These are phyloP conservation scores for Auricularia sp. DNA, from an alignment of 768 basidiomycete species.

Conservation along the genomic window DNA sequence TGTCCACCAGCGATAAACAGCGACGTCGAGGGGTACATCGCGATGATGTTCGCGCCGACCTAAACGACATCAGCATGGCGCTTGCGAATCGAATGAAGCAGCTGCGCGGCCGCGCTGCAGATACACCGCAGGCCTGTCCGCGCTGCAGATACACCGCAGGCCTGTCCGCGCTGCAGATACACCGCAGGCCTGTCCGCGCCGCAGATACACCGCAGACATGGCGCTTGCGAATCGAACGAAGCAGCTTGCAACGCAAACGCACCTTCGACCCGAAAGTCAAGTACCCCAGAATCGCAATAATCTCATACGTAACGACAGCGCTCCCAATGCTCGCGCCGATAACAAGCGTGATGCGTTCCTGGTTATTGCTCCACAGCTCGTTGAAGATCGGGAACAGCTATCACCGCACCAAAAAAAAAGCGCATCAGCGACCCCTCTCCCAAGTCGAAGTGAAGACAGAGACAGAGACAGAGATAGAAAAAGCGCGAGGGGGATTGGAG, in stretches of 20 bases:
- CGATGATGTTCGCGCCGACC: slow-evolving; percentile 89
- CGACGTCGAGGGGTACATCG: slow-evolving; percentile 87
- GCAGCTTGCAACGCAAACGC: slow-evolving; percentile 9
- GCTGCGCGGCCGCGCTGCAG: too few species aligned
- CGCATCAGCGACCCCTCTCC: too few species aligned
- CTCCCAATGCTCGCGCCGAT: slow-evolving; percentile 81
- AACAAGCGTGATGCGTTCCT: slow-evolving; percentile 76
- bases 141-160: too few species aligned
- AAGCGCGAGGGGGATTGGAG: slow-evolving; percentile 9
- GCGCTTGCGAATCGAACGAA: too few species aligned
- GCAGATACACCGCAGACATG: too few species aligned
- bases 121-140: too few species aligned
- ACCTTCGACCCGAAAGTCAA: slow-evolving; percentile 87
- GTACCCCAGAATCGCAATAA: slow-evolving; percentile 84
- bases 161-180: too few species aligned
- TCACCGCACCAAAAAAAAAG: neutral
- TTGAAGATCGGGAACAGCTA: slow-evolving; percentile 93
- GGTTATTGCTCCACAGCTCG: slow-evolving; percentile 74
- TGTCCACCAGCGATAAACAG: slow-evolving; percentile 90
- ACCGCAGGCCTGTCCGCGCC: too few species aligned
- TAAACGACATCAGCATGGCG: slow-evolving; percentile 17
- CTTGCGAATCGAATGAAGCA: too few species aligned
- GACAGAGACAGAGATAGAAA: too few species aligned
- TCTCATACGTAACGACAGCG: slow-evolving; percentile 75
- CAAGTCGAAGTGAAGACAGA: too few species aligned